Conservation (phyloP, 805 yeast genomes). For the Pichia occidentalis region DNA sequence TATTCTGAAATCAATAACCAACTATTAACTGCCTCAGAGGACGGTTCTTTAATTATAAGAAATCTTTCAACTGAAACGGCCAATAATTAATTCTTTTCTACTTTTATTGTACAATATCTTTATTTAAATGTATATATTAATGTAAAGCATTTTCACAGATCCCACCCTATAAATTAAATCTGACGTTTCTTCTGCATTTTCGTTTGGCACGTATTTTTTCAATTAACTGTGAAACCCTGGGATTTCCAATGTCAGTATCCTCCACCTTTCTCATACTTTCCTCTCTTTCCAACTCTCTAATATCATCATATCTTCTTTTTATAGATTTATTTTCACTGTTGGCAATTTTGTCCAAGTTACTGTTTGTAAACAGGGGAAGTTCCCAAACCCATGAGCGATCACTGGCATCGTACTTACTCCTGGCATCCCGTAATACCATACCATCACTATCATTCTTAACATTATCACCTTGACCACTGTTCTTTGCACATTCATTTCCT, state of each 20-base stretch:
- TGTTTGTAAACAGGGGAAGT: conserved; percentile 32
- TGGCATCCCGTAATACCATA: conserved; percentile 12
- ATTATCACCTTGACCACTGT: neutral
- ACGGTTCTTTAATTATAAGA: conserved; percentile 49
- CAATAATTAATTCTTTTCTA: neutral
- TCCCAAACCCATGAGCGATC: conserved; percentile 26
- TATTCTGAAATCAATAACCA: conserved; percentile 29
- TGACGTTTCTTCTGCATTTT: conserved; percentile 16
- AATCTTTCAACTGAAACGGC: conserved; percentile 17
- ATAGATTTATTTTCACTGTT: conserved; percentile 19
- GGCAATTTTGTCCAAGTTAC: conserved; percentile 25
- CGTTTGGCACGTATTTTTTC: conserved; percentile 14
- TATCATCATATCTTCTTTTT: conserved; percentile 11
- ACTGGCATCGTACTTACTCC: conserved; percentile 14
- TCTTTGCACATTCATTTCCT: no score
- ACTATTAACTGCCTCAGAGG: conserved; percentile 46
- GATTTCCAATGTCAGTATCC: conserved; percentile 1
- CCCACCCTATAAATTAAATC: conserved; percentile 17
- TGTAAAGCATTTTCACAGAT: no score
- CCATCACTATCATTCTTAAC: conserved; percentile 18
- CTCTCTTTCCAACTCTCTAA: conserved; percentile 7
- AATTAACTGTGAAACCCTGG: conserved; percentile 12
- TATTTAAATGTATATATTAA: neutral
- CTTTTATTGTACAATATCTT: neutral
- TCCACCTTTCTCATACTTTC: conserved; percentile 11